Conservation (phyloP, 2,329 filamentous ascomycete genomes). For the Paecilomyces niveus region DNA sequence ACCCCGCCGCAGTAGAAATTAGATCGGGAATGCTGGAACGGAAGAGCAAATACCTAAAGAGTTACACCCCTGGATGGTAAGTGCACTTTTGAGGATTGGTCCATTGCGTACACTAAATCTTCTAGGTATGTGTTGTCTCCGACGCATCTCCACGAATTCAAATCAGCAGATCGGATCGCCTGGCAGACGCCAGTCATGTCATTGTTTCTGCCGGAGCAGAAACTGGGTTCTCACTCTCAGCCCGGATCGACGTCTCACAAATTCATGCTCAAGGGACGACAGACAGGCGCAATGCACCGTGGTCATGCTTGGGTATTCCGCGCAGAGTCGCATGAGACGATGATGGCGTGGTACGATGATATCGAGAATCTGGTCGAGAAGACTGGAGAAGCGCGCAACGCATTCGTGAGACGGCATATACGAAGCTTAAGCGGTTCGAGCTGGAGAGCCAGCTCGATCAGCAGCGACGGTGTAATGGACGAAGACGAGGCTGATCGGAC, state of each 20-base stretch:
- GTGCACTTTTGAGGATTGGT: slow-evolving; percentile 22
- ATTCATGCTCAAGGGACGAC: slow-evolving; percentile 93
- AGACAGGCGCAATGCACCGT: slow-evolving; percentile 87
- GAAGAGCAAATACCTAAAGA: slow-evolving; percentile 98
- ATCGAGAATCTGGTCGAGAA: slow-evolving; percentile 86
- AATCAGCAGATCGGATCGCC: slow-evolving; percentile 83
- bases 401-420: slow-evolving; percentile 76
- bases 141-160: slow-evolving; percentile 97
- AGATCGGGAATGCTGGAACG: slow-evolving; percentile 86
- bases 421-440: slow-evolving; percentile 65
- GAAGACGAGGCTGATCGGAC: slow-evolving; percentile 63
- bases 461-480: slow-evolving; percentile 70
- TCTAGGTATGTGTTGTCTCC: slow-evolving; percentile 87
- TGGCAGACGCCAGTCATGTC: slow-evolving; percentile 91
- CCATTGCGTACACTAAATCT: background rate
- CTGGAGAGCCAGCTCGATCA: slow-evolving; percentile 52
- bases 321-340: slow-evolving; percentile 73
- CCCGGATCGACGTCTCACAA: slow-evolving; percentile 84
- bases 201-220: slow-evolving; percentile 87
- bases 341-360: slow-evolving; percentile 95
- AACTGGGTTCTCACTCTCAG: slow-evolving; percentile 83
- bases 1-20: slow-evolving; percentile 76
- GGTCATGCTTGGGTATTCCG: slow-evolving; percentile 63
- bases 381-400: slow-evolving; percentile 77
- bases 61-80: slow-evolving; percentile 90